Evolutionary conservation across 1,284 basidiomycete genomes (phyloP).

Genomic region (Trametes polyzona): DNA sequence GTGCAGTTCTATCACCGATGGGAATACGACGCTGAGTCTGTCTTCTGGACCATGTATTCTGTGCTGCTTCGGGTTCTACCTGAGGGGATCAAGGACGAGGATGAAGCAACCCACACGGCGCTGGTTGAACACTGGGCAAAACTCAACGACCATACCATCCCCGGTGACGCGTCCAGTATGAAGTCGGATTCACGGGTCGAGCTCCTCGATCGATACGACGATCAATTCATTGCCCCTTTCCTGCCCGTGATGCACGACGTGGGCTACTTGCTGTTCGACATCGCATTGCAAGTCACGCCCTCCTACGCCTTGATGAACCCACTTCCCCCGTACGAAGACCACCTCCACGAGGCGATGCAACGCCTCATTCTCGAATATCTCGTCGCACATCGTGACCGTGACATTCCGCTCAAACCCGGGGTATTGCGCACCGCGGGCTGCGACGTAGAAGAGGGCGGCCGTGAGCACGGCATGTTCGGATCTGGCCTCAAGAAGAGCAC

Average conservation of each 20-base stretch:
- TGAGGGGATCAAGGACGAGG: neutral
- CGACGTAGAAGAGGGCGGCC: no score
- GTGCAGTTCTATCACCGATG: neutral
- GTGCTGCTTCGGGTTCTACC: constrained; percentile 2
- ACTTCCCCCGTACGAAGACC: neutral
- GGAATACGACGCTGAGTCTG: constrained; percentile 11
- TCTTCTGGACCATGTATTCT: constrained; percentile 10
- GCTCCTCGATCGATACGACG: neutral
- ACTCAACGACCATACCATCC: neutral
- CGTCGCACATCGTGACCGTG: neutral
- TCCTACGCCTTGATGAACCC: neutral
- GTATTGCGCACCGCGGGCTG: neutral
- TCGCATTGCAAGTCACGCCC: constrained; percentile 1
- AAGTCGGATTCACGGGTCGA: neutral
- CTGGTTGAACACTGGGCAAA: neutral
- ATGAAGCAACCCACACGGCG: neutral
- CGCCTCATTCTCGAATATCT: constrained; percentile 10
- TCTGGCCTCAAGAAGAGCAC: no score
- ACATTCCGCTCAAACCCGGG: neutral
- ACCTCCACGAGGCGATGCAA: constrained; percentile 9
- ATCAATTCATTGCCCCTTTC: neutral
- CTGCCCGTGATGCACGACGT: neutral
- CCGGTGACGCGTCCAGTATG: neutral
- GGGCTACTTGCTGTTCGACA: neutral
- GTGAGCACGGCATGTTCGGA: no score